Percentiles rank a stretch among this genome's conserved stretches.
Evolutionary conservation across 225 moss, liverwort and hornwort genomes (phyloP).

Genomic region (Bryum argenteum): DNA sequence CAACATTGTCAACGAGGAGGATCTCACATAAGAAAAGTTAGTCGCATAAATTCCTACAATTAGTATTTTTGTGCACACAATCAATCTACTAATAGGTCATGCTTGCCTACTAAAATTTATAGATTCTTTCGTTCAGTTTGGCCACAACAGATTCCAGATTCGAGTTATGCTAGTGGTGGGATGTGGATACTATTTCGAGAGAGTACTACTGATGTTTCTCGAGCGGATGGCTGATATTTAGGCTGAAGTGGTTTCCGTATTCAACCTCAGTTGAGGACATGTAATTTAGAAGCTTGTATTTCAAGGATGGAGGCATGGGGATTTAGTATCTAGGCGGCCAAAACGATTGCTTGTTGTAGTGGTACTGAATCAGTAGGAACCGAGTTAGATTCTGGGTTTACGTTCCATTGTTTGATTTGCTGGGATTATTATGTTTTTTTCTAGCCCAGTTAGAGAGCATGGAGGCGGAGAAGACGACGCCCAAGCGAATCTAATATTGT

Average conservation of each 20-base stretch:
- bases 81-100: constrained; percentile 5
- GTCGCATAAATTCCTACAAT: constrained; percentile 10
- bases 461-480: background rate
- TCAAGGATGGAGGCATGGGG: background rate
- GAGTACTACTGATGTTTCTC: background rate
- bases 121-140: constrained; percentile 8
- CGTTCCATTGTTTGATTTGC: background rate
- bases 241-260: constrained; percentile 22
- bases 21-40: constrained; percentile 50
- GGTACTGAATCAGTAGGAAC: background rate
- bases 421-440: background rate
- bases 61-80: constrained; percentile 14
- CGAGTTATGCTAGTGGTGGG: background rate
- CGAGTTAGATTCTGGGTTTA: background rate
- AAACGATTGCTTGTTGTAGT: constrained; percentile 6
- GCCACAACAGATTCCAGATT: background rate
- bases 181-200: constrained; percentile 4
- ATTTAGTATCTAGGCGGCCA: constrained; percentile 8
- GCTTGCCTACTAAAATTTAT: too few species aligned
- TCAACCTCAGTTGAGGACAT: constrained; percentile 4
- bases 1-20: constrained; percentile 48
- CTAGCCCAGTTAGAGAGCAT: background rate
- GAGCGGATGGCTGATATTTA: background rate
- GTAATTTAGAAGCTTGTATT: background rate
- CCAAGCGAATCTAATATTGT: constrained; percentile 9